These are phyloP conservation scores for Talaromyces sp. DNA, from an alignment of 2,329 filamentous ascomycete species.

Conservation along the genomic window DNA sequence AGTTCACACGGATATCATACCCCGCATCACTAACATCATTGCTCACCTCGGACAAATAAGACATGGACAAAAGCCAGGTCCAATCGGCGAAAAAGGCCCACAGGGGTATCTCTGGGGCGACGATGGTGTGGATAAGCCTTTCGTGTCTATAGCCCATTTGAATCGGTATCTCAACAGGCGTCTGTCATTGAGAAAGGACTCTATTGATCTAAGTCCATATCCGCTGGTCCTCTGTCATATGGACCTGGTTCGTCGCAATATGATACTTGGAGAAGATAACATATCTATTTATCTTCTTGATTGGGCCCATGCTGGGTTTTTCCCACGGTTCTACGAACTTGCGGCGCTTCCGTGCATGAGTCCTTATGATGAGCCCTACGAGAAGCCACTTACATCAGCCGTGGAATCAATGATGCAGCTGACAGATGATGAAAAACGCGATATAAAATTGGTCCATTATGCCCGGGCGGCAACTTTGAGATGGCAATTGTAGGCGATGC, in stretches of 20 bases:
- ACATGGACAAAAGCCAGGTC: conserved; percentile 19
- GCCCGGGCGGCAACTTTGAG: conserved; percentile 20
- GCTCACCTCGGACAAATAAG: conserved; percentile 19
- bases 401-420: conserved; percentile 18
- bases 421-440: conserved; percentile 24
- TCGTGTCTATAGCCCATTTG: conserved; percentile 14
- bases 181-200: conserved; percentile 19
- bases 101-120: conserved; percentile 25
- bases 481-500: conserved; percentile 20
- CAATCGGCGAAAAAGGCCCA: conserved; percentile 20
- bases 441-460: conserved; percentile 21
- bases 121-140: conserved; percentile 17
- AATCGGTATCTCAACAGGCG: conserved; percentile 12
- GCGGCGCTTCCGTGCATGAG: conserved; percentile 20
- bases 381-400: conserved; percentile 19
- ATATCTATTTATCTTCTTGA: conserved; percentile 25
- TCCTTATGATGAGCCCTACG: conserved; percentile 21
- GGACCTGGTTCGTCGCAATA: conserved; percentile 27
- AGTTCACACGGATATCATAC: conserved; percentile 16
- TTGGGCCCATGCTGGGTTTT: conserved; percentile 26
- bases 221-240: conserved; percentile 28
- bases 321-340: conserved; percentile 25
- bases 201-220: conserved; percentile 22
- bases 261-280: conserved; percentile 24
- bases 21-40: conserved; percentile 20